Base-by-base conservation (phyloP, 2,329 filamentous ascomycete genomes). In the Aspergillaceae sp. region DNA sequence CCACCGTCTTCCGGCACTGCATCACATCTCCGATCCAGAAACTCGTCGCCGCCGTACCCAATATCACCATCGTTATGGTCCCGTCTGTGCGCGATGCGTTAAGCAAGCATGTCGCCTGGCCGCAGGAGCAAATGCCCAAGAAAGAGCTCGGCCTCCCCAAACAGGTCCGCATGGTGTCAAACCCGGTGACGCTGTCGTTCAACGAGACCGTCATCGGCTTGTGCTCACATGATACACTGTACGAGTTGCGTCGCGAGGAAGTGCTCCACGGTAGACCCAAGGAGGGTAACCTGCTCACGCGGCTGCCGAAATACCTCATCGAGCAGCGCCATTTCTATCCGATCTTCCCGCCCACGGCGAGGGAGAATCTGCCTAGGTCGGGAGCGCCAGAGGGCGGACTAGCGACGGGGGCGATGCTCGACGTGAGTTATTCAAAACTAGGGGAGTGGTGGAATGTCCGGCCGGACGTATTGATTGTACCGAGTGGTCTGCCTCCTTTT, bases 281-380 rank as follows among this genome's bases (percentile, higher is more conserved):
- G 6, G 76, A 82, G 44, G 64, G 74, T 0, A 81, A 86, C 54
- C 57, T 86, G 28, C 74, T 91, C 58, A 80, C 82, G 10, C 73
- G 91, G n/a, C 68, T 90, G 41, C 80, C 85, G 4, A 77, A 82
- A 19, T 84, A 92, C 55, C 66, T 98, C 11, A 79, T 98, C 47
- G 86, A 95, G 67, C 92, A 97, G 69, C 75, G 90, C 5, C 89
- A 92, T 61, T 97, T 90, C 66, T 88, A 88, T 58, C 92, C 92
- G 0, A 69, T 97, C 1, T 96, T 90, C 60, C 92, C 92, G 4
- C 83, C 91, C 0, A 77, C 82, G 8, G 81, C 85, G 43, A 76
- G 89, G 42, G 75, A 79, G 47, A 79, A 72, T 53, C 69, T 87
- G 46, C 81, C 83, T 29, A 84, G 78, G 62, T 80, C 80, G 1